Evolutionary conservation across 805 yeast genomes (phyloP).

Genomic region (Pichia deserticola): DNA sequence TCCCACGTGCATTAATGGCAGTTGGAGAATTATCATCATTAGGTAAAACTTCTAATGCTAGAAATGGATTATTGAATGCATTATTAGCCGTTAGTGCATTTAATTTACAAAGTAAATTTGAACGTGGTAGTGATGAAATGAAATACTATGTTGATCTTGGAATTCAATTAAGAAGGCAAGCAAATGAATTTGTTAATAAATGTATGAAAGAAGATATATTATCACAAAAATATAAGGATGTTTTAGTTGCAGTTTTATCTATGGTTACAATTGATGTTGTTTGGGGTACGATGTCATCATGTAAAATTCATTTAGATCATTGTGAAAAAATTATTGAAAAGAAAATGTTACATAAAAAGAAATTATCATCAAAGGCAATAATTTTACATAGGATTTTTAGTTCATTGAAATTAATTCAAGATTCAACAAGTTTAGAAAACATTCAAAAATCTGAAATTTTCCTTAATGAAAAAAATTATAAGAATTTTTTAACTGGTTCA

Average conservation of each 20-base stretch:
- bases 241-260: constrained; percentile 71
- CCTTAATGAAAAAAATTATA: constrained; percentile 29
- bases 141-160: constrained; percentile 67
- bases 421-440: constrained; percentile 51
- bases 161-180: constrained; percentile 66
- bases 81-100: constrained; percentile 76
- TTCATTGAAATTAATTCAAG: constrained; percentile 68
- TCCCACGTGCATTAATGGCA: constrained; percentile 76
- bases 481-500: constrained; percentile 27
- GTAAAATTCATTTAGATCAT: constrained; percentile 64
- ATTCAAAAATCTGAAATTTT: constrained; percentile 29
- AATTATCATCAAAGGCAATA: constrained; percentile 66
- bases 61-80: constrained; percentile 73
- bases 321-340: constrained; percentile 69
- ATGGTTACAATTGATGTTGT: constrained; percentile 86
- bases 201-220: constrained; percentile 47
- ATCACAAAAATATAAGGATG: constrained; percentile 72
- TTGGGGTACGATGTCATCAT: constrained; percentile 87
- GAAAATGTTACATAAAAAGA: constrained; percentile 59
- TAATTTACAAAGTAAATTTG: constrained; percentile 66
- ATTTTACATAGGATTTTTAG: constrained; percentile 73
- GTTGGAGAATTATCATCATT: constrained; percentile 71
- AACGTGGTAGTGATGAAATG: constrained; percentile 60
- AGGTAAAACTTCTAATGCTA: constrained; percentile 68
- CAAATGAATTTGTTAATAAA: constrained; percentile 55